These are phyloP conservation scores for Lachnellula cervina DNA, from an alignment of 2,329 filamentous ascomycete genomes.

Conservation along the genomic window DNA sequence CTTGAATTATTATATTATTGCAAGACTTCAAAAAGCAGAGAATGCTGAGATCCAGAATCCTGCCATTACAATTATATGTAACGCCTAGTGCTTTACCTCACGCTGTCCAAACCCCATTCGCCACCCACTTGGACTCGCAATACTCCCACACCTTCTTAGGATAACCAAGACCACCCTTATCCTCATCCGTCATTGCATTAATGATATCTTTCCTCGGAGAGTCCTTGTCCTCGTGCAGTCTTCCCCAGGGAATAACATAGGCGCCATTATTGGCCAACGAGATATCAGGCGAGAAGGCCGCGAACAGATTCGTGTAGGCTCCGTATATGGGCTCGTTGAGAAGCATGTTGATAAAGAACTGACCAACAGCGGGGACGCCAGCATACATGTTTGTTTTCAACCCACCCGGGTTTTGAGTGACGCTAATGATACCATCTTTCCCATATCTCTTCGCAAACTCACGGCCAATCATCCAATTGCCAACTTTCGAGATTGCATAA, in stretches of 20 bases:
- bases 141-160: slow-evolving; percentile 3
- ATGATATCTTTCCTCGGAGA: slow-evolving; percentile 2
- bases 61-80: too few species aligned
- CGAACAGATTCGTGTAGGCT: slow-evolving; percentile 6
- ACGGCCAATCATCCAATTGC: slow-evolving; percentile 17
- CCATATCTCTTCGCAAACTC: slow-evolving; percentile 7
- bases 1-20: too few species aligned
- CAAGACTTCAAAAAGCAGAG: too few species aligned
- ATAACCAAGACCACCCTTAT: slow-evolving; percentile 1
- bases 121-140: slow-evolving; percentile 3
- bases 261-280: slow-evolving; percentile 1
- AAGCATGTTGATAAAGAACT: slow-evolving; percentile 9
- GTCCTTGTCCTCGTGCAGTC: slow-evolving; percentile 6
- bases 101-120: too few species aligned
- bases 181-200: slow-evolving; percentile 1
- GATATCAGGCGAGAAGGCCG: slow-evolving; percentile 8
- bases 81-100: too few species aligned
- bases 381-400: slow-evolving; percentile 8
- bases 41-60: too few species aligned
- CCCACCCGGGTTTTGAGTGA: slow-evolving; percentile 21
- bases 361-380: not conserved
- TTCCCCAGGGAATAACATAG: slow-evolving; percentile 15
- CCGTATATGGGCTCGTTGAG: slow-evolving; percentile 8
- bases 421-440: slow-evolving; percentile 11
- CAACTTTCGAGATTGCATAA: slow-evolving; percentile 15